Evolutionary conservation across 2,329 filamentous ascomycete genomes (phyloP).

Genomic region (Conoideocrella luteorostrata): DNA sequence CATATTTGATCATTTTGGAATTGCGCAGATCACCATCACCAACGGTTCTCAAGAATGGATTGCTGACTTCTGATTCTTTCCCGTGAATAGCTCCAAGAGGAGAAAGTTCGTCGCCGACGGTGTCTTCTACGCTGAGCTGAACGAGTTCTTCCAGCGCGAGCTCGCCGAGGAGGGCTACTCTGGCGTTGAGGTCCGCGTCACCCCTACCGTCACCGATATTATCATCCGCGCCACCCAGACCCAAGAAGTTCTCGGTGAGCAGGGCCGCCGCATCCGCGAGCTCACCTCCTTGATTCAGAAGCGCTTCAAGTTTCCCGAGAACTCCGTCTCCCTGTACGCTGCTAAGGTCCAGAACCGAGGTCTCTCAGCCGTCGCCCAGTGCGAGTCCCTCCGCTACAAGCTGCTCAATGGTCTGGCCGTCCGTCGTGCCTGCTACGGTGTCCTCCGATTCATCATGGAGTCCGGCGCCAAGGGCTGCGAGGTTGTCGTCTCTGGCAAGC

Average conservation of each 20-base stretch:
- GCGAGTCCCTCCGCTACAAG: constrained; percentile 99
- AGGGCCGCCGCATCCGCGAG: constrained; percentile 99
- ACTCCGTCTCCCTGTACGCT: constrained; percentile 98
- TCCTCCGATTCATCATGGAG: constrained; percentile 99
- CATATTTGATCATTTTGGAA: too few species aligned
- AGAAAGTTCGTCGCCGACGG: constrained; percentile 96
- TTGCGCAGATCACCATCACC: not conserved
- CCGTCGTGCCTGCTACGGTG: constrained; percentile 98
- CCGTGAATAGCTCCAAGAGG: constrained; percentile 80
- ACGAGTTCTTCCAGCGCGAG: constrained; percentile 99
- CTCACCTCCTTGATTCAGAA: constrained; percentile 99
- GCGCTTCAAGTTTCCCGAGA: constrained; percentile 99
- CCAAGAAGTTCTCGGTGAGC: constrained; percentile 99
- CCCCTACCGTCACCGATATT: constrained; percentile 99
- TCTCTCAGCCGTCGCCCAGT: constrained; percentile 99
- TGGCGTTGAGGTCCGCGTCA: constrained; percentile 99
- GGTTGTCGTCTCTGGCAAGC: constrained; percentile 98
- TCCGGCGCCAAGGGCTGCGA: constrained; percentile 98
- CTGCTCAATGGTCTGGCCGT: constrained; percentile 99
- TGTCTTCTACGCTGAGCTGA: constrained; percentile 99
- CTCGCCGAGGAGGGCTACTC: constrained; percentile 99
- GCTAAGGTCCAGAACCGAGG: constrained; percentile 99
- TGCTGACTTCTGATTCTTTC: constrained; percentile 7
- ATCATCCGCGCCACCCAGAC: constrained; percentile 99
- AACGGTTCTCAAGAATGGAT: not conserved